Evolutionary conservation across 306 rosid species (phyloP).

Genomic region (Abrus precatorius): DNA sequence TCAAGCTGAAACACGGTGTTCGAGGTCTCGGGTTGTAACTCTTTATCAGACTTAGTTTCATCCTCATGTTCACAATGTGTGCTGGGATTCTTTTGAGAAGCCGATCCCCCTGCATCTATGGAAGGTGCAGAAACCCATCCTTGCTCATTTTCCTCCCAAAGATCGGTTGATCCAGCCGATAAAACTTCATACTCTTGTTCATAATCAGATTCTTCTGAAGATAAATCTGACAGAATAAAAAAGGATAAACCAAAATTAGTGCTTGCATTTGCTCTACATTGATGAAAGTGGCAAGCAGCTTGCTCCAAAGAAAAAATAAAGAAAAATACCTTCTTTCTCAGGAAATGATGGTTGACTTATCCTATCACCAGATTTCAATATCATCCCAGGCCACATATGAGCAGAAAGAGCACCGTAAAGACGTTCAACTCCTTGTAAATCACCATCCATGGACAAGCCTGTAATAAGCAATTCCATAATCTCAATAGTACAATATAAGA

Average conservation of each 20-base stretch:
- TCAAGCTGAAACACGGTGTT: constrained; percentile 45
- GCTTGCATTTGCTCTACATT: constrained; percentile 10
- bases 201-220: constrained; percentile 89
- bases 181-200: constrained; percentile 82
- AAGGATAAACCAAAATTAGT: constrained; percentile 46
- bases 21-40: constrained; percentile 57
- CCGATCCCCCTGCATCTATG: constrained; percentile 51
- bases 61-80: constrained; percentile 38
- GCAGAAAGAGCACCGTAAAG: constrained; percentile 90
- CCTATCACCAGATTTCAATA: constrained; percentile 81
- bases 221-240: constrained; percentile 60
- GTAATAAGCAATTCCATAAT: constrained; percentile 46
- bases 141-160: constrained; percentile 71
- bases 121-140: constrained; percentile 71
- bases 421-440: constrained; percentile 92
- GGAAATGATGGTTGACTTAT: constrained; percentile 73
- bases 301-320: constrained; percentile 16
- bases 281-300: constrained; percentile 6
- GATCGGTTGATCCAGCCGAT: constrained; percentile 77
- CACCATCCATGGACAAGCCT: constrained; percentile 87
- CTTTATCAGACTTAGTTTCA: constrained; percentile 49
- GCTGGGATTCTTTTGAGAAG: constrained; percentile 43
- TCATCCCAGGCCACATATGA: constrained; percentile 98
- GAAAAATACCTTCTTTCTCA: constrained; percentile 67
- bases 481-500: constrained; percentile 4